These are phyloP conservation scores for Boeremia lycopersici DNA, from an alignment of 2,329 filamentous ascomycete species.

Conservation along the genomic window DNA sequence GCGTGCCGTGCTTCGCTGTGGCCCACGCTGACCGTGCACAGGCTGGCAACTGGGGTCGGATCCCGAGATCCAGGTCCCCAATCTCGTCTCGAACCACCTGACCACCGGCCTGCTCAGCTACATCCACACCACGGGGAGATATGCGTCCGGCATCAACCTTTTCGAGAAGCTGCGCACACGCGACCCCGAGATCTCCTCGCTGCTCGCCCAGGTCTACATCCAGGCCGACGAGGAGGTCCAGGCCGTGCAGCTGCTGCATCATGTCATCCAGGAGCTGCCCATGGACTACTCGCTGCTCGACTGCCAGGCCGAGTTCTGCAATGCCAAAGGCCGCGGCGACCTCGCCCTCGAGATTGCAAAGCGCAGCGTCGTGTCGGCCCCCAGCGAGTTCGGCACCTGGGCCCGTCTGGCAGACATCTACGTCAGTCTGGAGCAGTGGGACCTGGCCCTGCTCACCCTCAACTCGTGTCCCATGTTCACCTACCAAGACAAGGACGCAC, in stretches of 20 bases:
- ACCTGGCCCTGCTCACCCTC: slow-evolving; percentile 89
- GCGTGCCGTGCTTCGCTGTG: not conserved
- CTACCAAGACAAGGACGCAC: slow-evolving; percentile 97
- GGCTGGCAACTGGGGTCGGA: slow-evolving; percentile 96
- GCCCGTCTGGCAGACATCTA: slow-evolving; percentile 92
- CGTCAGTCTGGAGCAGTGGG: slow-evolving; percentile 93
- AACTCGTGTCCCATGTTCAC: slow-evolving; percentile 99
- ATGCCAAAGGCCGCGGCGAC: slow-evolving; percentile 83
- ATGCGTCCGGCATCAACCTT: slow-evolving; percentile 92
- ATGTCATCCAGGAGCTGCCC: slow-evolving; percentile 85
- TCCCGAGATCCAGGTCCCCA: slow-evolving; percentile 95
- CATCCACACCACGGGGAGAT: slow-evolving; percentile 92
- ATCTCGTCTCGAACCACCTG: slow-evolving; percentile 93
- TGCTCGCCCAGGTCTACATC: slow-evolving; percentile 88
- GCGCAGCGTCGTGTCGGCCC: slow-evolving; percentile 90
- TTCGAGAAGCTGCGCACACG: slow-evolving; percentile 93
- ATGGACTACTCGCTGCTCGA: slow-evolving; percentile 99
- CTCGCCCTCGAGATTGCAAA: slow-evolving; percentile 94
- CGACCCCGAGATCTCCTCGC: slow-evolving; percentile 91
- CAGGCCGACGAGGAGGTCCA: slow-evolving; percentile 98
- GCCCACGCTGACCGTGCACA: slow-evolving; percentile 15
- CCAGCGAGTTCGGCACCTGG: slow-evolving; percentile 97
- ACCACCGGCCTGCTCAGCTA: slow-evolving; percentile 94
- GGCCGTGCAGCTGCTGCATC: slow-evolving; percentile 84
- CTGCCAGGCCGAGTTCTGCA: slow-evolving; percentile 88